Percentiles rank a stretch among this genome's conserved stretches.
These are phyloP conservation scores for Trypanosoma congolense DNA, from an alignment of 208 protist species.

Conservation along the genomic window DNA sequence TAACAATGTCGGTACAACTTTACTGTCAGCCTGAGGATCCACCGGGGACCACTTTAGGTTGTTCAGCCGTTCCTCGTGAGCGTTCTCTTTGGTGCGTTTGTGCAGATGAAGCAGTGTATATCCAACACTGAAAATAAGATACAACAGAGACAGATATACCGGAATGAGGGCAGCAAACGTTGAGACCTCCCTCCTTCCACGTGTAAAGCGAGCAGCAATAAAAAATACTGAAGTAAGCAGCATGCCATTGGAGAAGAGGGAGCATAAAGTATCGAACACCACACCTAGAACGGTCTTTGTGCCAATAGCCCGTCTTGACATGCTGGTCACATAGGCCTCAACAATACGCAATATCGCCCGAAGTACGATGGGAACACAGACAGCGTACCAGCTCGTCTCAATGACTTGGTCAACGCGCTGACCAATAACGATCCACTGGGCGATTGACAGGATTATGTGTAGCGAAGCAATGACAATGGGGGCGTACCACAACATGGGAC, in stretches of 20 bases:
- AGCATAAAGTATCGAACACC: slow-evolving; percentile 75
- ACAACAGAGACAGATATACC: slow-evolving; percentile 63
- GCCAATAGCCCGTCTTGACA: slow-evolving; percentile 67
- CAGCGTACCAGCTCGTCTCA: slow-evolving; percentile 65
- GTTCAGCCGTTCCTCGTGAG: slow-evolving; percentile 25
- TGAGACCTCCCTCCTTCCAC: slow-evolving; percentile 30
- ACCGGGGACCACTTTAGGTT: slow-evolving; percentile 23
- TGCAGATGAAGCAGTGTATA: slow-evolving; percentile 62
- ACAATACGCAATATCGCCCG: slow-evolving; percentile 57
- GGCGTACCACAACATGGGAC: slow-evolving; percentile 52
- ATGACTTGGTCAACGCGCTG: slow-evolving; percentile 54
- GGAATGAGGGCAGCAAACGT: slow-evolving; percentile 60
- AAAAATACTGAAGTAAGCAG: slow-evolving; percentile 79
- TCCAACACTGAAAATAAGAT: slow-evolving; percentile 63
- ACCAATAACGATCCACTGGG: slow-evolving; percentile 76
- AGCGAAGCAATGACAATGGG: slow-evolving; percentile 70
- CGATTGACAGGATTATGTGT: slow-evolving; percentile 56
- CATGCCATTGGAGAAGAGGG: slow-evolving; percentile 81
- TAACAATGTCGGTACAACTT: slow-evolving; percentile 8
- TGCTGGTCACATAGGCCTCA: slow-evolving; percentile 69
- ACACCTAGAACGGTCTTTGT: slow-evolving; percentile 52
- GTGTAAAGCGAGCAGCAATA: slow-evolving; percentile 64
- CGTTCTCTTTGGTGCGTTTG: slow-evolving; percentile 24
- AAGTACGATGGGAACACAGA: slow-evolving; percentile 68
- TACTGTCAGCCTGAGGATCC: background rate